Base-by-base conservation (phyloP, 1,284 basidiomycete genomes). In the Sanguinoderma infundibulare region DNA sequence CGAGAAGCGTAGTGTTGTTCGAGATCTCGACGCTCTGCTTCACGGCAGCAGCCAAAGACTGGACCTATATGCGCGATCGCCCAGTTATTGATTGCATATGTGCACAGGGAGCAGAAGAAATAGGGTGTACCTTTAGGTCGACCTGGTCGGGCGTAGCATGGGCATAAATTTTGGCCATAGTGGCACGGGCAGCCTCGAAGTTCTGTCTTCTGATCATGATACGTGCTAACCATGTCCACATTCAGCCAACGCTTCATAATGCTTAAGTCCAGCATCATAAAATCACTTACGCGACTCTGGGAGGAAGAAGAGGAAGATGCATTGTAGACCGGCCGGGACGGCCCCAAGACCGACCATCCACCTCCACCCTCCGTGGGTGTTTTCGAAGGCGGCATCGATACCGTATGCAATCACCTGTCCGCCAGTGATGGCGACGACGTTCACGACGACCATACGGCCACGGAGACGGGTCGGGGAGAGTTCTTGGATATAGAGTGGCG, bases 401-500 rank as follows among this genome's bases (percentile, higher is more conserved):
- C 84, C 89, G 67, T 92, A 93, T 0, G 90, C 90, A 49, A 92
- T 82, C 24, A 92, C 90, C 69, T 93, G 91, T 2, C 91, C 91
- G 4, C 87, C 76, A 0, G 87, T 88, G 67, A 88, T 88, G 77
- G 86, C 83, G 3, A 86, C 85, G 22, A 87, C 73, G 60, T 89
- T 87, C 20, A 89, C 73, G 24, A 86, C 85, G 5, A 94, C 92
- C 83, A 95, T 87, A 32, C 90, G 79, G 0, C 92, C 93, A 15
- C 92, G 82, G 44, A 91, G 81, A 34, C 83, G 79, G 3, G 90
- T 92, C 0, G 92, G 92, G 0, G 91, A 87, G 26, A 95, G 82
- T 73, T 95, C 93, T 69, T 92, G 90, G 57, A 95, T 93, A 72
- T 94, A 94, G 5, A 95, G 79, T 2, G 92, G 91, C 0, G 91